phyloP scores from a whole-genome alignment of 495 filamentous ascomycete species.

The Penicillium longicatenatum region DNA sequence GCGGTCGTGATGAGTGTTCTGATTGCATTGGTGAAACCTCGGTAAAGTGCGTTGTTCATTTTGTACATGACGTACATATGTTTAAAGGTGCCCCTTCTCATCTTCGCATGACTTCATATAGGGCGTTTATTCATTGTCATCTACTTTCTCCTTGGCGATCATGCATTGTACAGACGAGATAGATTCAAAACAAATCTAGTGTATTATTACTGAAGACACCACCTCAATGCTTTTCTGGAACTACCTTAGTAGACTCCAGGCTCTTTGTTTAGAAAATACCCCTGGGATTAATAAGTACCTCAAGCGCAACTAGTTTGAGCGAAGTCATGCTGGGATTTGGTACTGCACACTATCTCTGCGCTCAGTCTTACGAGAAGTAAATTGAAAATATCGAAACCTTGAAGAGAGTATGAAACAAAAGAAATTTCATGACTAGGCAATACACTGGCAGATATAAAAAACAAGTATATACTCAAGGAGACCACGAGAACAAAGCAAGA shows the following conservation, averaged over 20 bases:
- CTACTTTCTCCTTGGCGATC: background rate
- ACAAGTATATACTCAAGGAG: constrained; percentile 36
- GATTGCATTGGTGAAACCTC: constrained; percentile 57
- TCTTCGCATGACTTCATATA: background rate
- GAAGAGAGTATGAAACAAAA: constrained; percentile 21
- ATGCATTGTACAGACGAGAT: constrained; percentile 23
- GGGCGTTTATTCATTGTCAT: constrained; percentile 1
- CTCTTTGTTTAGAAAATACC: no score
- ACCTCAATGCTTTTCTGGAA: background rate
- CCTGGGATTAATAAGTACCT: no score
- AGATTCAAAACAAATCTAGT: constrained; percentile 12
- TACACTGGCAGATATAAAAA: constrained; percentile 36
- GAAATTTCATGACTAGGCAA: constrained; percentile 38
- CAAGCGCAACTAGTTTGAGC: no score
- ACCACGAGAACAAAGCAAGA: constrained; percentile 14
- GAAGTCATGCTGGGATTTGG: no score
- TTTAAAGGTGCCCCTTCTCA: background rate
- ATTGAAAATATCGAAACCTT: background rate
- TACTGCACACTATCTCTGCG: background rate
- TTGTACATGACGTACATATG: constrained; percentile 1
- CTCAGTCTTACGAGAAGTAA: background rate
- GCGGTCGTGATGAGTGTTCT: constrained; percentile 62
- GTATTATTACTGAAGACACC: constrained; percentile 13
- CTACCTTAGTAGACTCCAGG: background rate
- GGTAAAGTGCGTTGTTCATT: constrained; percentile 27